Evolutionary conservation across 202 grass and related monocot genomes (phyloP).

Genomic region (Musa balbisiana): DNA sequence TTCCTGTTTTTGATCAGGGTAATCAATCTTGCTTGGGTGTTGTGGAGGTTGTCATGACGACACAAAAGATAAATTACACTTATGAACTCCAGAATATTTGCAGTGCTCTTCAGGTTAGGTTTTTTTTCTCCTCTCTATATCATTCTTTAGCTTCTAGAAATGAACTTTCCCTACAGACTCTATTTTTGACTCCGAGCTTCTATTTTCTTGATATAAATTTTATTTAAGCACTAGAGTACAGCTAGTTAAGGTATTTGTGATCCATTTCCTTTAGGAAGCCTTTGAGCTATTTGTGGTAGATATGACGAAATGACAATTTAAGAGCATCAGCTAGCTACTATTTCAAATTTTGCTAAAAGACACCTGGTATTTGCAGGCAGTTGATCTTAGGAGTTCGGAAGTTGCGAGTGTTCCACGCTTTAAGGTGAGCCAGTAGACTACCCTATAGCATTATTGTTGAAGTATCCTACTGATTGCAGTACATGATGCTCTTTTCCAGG

Average conservation of each 20-base stretch:
- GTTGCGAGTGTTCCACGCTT: slow-evolving; percentile 45
- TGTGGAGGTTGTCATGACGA: slow-evolving; percentile 80
- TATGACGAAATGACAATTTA: background rate
- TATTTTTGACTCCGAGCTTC: background rate
- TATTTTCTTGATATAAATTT: background rate
- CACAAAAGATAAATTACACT: slow-evolving; percentile 75
- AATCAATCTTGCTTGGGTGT: slow-evolving; percentile 66
- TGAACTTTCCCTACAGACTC: background rate
- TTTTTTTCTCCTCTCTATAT: background rate
- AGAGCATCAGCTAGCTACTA: background rate
- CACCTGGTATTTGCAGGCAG: slow-evolving; percentile 49
- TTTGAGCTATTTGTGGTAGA: background rate
- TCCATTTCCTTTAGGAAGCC: background rate
- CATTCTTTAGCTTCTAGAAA: background rate
- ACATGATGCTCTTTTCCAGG: slow-evolving; percentile 31
- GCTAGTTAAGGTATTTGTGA: too few species aligned
- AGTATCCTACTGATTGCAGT: background rate
- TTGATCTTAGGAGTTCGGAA: slow-evolving; percentile 76
- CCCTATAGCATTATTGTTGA: background rate
- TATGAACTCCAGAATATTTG: slow-evolving; percentile 77
- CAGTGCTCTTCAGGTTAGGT: slow-evolving; percentile 76
- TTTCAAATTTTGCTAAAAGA: slow-evolving; percentile 14
- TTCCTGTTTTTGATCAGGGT: slow-evolving; percentile 71
- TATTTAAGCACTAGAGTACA: background rate
- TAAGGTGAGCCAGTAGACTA: slow-evolving; percentile 37